Evolutionary conservation across 352 stramenopile genomes (phyloP).

Genomic region (Pythium brassicae): DNA sequence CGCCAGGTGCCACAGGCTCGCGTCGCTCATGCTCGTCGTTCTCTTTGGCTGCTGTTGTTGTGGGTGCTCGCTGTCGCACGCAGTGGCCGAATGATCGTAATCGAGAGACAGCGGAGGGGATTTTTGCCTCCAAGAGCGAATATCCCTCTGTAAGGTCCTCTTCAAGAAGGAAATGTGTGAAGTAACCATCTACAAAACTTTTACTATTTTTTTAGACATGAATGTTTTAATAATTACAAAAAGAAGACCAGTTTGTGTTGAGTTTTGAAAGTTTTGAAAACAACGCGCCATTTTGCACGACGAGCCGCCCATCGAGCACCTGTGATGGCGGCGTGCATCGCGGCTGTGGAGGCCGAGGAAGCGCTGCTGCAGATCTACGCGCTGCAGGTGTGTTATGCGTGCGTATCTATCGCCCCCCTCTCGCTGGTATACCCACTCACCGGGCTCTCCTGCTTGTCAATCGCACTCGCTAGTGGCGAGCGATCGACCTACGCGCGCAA

Average conservation of each 20-base stretch:
- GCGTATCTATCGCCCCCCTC: too few species aligned
- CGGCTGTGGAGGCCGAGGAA: slow-evolving; percentile 33
- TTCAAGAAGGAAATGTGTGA: slow-evolving; percentile 33
- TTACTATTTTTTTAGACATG: not conserved
- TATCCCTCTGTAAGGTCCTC: slow-evolving; percentile 29
- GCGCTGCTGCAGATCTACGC: slow-evolving; percentile 55
- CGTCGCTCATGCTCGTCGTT: slow-evolving; percentile 30
- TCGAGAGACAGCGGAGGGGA: slow-evolving; percentile 5
- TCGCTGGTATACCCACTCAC: too few species aligned
- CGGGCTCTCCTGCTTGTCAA: too few species aligned
- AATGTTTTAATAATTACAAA: not conserved
- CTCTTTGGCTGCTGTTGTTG: not conserved
- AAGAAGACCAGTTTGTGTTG: not conserved
- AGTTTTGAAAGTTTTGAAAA: slow-evolving; percentile 6
- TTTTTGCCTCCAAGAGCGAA: not conserved
- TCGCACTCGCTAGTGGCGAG: slow-evolving; percentile 37
- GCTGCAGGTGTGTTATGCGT: slow-evolving; percentile 32
- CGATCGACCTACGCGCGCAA: slow-evolving; percentile 51
- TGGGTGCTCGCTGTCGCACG: slow-evolving; percentile 4
- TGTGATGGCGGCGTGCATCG: slow-evolving; percentile 22
- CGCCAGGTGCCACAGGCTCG: slow-evolving; percentile 68
- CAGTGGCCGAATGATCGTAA: slow-evolving; percentile 1
- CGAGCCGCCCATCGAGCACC: not conserved
- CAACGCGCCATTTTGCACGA: not conserved
- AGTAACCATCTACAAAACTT: slow-evolving; percentile 9